These are phyloP conservation scores for Calonectria pseudoreteaudii DNA, from an alignment of 2,329 filamentous ascomycete genomes.

Conservation along the genomic window DNA sequence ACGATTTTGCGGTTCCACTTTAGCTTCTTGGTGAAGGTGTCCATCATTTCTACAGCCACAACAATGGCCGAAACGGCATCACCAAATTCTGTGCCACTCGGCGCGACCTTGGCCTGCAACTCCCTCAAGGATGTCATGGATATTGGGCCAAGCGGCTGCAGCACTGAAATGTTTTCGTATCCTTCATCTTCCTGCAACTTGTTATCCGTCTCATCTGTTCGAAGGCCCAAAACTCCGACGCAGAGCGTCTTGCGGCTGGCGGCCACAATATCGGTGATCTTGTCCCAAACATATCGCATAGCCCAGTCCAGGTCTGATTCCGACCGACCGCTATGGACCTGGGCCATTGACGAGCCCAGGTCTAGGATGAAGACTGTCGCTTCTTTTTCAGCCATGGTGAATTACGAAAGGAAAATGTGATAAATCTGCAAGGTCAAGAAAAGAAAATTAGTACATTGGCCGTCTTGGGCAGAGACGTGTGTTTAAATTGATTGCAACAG, in stretches of 20 bases:
- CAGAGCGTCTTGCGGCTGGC: constrained; percentile 76
- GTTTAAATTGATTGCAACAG: constrained; percentile 29
- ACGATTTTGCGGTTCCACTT: constrained; percentile 86
- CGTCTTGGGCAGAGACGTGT: neutral
- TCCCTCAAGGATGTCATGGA: constrained; percentile 76
- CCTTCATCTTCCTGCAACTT: constrained; percentile 74
- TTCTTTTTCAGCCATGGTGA: constrained; percentile 89
- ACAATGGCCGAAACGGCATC: constrained; percentile 92
- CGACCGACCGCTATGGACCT: constrained; percentile 75
- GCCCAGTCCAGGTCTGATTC: constrained; percentile 90
- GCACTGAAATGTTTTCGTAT: constrained; percentile 84
- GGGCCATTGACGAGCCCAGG: constrained; percentile 85
- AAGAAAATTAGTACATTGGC: neutral
- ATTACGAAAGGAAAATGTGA: constrained; percentile 1
- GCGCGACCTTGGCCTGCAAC: constrained; percentile 72
- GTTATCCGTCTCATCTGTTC: constrained; percentile 83
- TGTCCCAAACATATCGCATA: constrained; percentile 96
- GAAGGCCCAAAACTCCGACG: constrained; percentile 83
- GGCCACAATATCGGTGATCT: constrained; percentile 76
- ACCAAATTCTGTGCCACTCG: constrained; percentile 76
- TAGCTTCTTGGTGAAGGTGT: constrained; percentile 80
- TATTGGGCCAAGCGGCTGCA: constrained; percentile 74
- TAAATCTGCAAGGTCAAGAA: neutral
- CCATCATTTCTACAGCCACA: constrained; percentile 88
- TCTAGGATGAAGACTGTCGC: constrained; percentile 93